Percentiles rank a stretch among this genome's conserved stretches.
Evolutionary conservation across 2,329 filamentous ascomycete species (phyloP).

Genomic region (Xylaria polymorpha): DNA sequence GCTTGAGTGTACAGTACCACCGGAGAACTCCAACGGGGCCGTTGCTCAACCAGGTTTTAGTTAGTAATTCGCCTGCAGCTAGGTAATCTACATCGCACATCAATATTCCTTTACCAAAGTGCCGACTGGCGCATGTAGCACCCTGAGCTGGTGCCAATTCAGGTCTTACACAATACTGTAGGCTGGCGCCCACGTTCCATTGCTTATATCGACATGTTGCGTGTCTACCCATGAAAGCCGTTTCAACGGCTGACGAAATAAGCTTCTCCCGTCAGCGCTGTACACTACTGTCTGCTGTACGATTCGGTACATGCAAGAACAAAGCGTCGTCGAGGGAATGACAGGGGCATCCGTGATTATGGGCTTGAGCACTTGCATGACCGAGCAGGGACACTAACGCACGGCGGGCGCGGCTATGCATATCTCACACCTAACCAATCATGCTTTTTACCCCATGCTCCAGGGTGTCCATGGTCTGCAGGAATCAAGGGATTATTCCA

Average conservation of each 20-base stretch:
- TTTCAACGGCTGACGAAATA: constrained; percentile 40
- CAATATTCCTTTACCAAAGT: background rate
- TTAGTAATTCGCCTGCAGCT: constrained; percentile 17
- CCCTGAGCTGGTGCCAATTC: background rate
- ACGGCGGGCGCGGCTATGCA: constrained; percentile 54
- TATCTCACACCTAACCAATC: constrained; percentile 50
- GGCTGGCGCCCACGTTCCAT: constrained; percentile 20
- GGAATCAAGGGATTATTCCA: constrained; percentile 37
- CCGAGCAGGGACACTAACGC: constrained; percentile 51
- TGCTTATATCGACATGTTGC: constrained; percentile 16
- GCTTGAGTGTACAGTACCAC: constrained; percentile 7
- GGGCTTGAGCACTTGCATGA: constrained; percentile 52
- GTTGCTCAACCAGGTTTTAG: constrained; percentile 25
- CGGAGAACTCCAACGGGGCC: constrained; percentile 16
- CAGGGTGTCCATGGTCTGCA: constrained; percentile 32
- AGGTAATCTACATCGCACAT: constrained; percentile 9
- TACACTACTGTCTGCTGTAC: constrained; percentile 18
- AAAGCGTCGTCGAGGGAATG: constrained; percentile 34
- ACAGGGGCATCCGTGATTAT: constrained; percentile 44
- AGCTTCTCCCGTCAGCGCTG: constrained; percentile 42
- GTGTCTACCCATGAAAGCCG: constrained; percentile 31
- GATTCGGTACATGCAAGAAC: constrained; percentile 35
- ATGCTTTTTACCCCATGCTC: constrained; percentile 47
- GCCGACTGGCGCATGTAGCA: constrained; percentile 13
- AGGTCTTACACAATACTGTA: constrained; percentile 6